phyloP scores from a whole-genome alignment of 495 filamentous ascomycete species.

The Hyphodiscus hymeniophilus region DNA sequence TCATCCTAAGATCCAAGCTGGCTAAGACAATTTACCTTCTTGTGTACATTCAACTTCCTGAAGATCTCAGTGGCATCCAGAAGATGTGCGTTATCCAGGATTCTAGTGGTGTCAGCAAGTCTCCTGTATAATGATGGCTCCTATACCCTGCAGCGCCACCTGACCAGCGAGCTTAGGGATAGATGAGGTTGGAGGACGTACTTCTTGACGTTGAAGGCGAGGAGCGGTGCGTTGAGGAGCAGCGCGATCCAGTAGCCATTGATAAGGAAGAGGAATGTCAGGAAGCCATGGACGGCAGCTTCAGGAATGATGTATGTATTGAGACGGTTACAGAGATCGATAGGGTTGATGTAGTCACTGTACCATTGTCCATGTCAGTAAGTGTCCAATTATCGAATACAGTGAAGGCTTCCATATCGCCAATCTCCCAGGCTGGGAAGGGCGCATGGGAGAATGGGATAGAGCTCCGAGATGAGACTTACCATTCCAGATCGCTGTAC shows the following conservation, averaged over 20 bases:
- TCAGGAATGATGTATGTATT: slow-evolving; percentile 99
- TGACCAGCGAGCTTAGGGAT: background rate
- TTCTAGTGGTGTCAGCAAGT: slow-evolving; percentile 49
- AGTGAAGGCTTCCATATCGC: background rate
- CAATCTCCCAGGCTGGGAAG: background rate
- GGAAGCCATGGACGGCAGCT: slow-evolving; percentile 91
- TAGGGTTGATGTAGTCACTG: slow-evolving; percentile 99
- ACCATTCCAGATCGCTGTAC: slow-evolving; percentile 99
- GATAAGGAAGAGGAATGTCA: slow-evolving; percentile 91
- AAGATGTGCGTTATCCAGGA: slow-evolving; percentile 92
- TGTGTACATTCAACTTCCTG: slow-evolving; percentile 96
- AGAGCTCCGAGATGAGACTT: slow-evolving; percentile 26
- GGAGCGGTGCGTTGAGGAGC: slow-evolving; percentile 82
- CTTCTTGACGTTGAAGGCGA: slow-evolving; percentile 97
- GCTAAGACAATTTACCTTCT: slow-evolving; percentile 64
- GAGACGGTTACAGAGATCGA: slow-evolving; percentile 99
- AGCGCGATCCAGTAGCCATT: slow-evolving; percentile 98
- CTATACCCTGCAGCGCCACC: background rate
- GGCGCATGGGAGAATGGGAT: background rate
- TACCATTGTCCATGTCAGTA: slow-evolving; percentile 13
- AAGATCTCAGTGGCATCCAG: slow-evolving; percentile 99
- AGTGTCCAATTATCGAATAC: background rate
- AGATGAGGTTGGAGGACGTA: slow-evolving; percentile 35
- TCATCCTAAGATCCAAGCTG: background rate
- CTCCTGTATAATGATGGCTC: background rate